A percentile compares a stretch with the other conserved stretches of the same genome.
Conservation (phyloP, 208 protist genomes). For the Wallacemonas sp. region DNA sequence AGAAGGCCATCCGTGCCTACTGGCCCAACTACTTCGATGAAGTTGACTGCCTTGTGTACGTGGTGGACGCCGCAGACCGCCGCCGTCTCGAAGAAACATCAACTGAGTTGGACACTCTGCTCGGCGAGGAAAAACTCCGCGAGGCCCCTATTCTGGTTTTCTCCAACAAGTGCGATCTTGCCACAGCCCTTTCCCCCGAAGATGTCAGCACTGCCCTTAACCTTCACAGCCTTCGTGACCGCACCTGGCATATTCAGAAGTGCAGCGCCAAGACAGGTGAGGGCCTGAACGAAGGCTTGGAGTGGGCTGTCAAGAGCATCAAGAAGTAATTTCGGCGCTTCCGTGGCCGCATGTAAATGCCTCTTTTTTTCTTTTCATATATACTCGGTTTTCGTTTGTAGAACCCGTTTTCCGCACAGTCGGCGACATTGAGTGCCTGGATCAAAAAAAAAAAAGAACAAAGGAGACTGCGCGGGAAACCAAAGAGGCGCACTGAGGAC, state of each 20-base stretch:
- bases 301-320: slow-evolving; percentile 88
- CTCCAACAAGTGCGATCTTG: slow-evolving; percentile 98
- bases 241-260: slow-evolving; percentile 91
- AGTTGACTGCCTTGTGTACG: slow-evolving; percentile 96
- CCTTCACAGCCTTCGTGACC: slow-evolving; percentile 84
- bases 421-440: no score
- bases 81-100: slow-evolving; percentile 94
- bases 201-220: slow-evolving; percentile 85
- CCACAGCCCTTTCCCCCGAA: slow-evolving; percentile 79
- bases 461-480: not conserved
- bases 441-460: slow-evolving; percentile 3
- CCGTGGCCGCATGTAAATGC: slow-evolving; percentile 4
- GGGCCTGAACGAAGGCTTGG: slow-evolving; percentile 84
- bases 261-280: slow-evolving; percentile 92
- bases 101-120: slow-evolving; percentile 89
- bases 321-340: slow-evolving; percentile 45
- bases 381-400: slow-evolving; percentile 4
- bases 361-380: slow-evolving; percentile 23
- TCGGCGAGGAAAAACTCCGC: slow-evolving; percentile 94
- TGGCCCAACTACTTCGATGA: slow-evolving; percentile 98
- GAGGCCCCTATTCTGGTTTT: slow-evolving; percentile 95
- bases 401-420: not conserved
- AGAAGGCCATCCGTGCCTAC: slow-evolving; percentile 97
- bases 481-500: no score
- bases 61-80: slow-evolving; percentile 94